Percentiles rank a stretch among this genome's conserved stretches.
phyloP scores from a whole-genome alignment of 2,329 filamentous ascomycete genomes.

The Metarhizium rileyi region DNA sequence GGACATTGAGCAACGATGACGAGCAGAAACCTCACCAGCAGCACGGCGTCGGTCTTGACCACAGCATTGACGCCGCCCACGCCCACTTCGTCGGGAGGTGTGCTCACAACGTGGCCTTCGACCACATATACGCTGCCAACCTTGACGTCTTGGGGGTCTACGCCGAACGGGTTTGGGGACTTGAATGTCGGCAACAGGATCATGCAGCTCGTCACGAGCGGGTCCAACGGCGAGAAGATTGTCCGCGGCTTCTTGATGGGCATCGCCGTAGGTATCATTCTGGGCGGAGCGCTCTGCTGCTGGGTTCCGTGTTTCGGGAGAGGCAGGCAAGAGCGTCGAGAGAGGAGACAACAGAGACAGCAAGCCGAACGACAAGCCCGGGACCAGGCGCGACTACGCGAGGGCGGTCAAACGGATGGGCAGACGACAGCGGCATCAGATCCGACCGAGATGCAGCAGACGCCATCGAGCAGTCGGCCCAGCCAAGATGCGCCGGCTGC shows the following conservation, averaged over 20 bases:
- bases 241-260: conserved; percentile 25
- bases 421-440: neutral
- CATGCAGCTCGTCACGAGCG: conserved; percentile 18
- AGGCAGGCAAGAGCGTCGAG: conserved; percentile 7
- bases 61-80: neutral
- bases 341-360: neutral
- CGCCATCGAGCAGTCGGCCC: too few species aligned
- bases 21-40: neutral
- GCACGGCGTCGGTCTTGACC: conserved; percentile 12
- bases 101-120: conserved; percentile 1
- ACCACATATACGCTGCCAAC: conserved; percentile 5
- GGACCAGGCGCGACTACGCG: neutral
- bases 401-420: neutral
- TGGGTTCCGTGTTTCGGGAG: conserved; percentile 23
- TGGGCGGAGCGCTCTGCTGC: conserved; percentile 23
- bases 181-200: conserved; percentile 18
- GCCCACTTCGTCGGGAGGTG: neutral
- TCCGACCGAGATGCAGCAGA: neutral
- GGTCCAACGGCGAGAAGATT: conserved; percentile 21
- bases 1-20: neutral
- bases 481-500: neutral
- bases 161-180: conserved; percentile 11
- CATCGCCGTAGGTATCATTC: conserved; percentile 20
- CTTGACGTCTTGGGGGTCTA: conserved; percentile 6
- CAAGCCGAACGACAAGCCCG: neutral